Conservation (phyloP, 495 filamentous ascomycete genomes). For the Daldinia grandis region DNA sequence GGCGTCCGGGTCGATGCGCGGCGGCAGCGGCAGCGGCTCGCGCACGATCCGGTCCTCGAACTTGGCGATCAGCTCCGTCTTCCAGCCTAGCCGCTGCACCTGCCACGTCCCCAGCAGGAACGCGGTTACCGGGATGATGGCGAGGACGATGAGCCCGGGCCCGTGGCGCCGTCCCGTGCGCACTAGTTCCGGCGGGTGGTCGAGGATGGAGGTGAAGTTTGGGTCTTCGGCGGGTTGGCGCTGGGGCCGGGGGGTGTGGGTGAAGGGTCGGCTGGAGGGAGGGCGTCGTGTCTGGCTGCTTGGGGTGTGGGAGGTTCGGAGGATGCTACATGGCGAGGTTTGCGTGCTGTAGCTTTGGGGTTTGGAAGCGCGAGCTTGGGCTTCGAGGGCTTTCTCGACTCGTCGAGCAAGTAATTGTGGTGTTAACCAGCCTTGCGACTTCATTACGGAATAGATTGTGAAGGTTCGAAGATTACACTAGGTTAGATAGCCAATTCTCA, state of each 20-base stretch:
- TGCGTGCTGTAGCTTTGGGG: slow-evolving; percentile 15
- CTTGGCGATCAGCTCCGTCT: slow-evolving; percentile 86
- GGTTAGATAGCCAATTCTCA: no score
- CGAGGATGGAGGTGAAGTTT: slow-evolving; percentile 80
- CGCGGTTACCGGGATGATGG: slow-evolving; percentile 88
- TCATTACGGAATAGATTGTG: no score
- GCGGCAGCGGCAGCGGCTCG: slow-evolving; percentile 86
- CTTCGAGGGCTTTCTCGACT: slow-evolving; percentile 39
- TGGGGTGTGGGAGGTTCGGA: slow-evolving; percentile 11
- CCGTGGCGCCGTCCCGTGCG: slow-evolving; percentile 77
- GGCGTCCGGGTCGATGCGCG: slow-evolving; percentile 77
- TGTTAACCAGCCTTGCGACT: slow-evolving; percentile 22
- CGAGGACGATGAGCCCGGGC: slow-evolving; percentile 80
- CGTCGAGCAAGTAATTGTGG: slow-evolving; percentile 34
- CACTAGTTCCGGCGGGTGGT: slow-evolving; percentile 81
- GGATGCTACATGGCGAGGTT: slow-evolving; percentile 20
- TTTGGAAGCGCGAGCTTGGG: slow-evolving; percentile 24
- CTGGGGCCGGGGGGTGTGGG: slow-evolving; percentile 33
- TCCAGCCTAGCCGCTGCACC: slow-evolving; percentile 91
- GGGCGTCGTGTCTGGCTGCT: not conserved
- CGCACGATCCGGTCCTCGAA: slow-evolving; percentile 89
- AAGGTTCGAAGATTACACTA: no score
- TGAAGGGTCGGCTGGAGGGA: slow-evolving; percentile 45
- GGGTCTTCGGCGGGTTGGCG: slow-evolving; percentile 69
- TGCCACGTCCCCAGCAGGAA: slow-evolving; percentile 95